Conservation (phyloP, 2,329 filamentous ascomycete species). For the Epichloe baconii region DNA sequence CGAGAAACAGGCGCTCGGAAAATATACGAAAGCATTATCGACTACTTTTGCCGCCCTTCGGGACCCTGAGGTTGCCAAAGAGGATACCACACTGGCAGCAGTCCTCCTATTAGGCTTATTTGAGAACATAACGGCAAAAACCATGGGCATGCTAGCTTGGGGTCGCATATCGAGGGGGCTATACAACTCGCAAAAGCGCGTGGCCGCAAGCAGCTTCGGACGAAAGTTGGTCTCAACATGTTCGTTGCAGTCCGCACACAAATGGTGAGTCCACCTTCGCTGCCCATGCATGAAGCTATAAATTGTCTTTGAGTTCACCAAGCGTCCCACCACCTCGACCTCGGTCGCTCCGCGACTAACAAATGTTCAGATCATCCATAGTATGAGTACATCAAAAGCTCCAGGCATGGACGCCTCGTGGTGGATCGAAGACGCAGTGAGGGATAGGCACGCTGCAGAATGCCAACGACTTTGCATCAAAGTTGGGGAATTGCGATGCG, state of each 20-base stretch:
- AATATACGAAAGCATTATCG: conserved; percentile 42
- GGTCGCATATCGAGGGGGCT: conserved; percentile 51
- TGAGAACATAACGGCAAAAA: conserved; percentile 44
- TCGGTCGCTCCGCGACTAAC: conserved; percentile 2
- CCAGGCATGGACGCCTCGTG: conserved; percentile 43
- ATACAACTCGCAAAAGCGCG: conserved; percentile 46
- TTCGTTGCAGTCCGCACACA: conserved; percentile 48
- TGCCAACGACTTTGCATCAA: conserved; percentile 41
- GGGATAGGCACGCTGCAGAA: conserved; percentile 33
- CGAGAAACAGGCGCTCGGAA: conserved; percentile 29
- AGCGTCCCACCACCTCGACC: no score
- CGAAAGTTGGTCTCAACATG: conserved; percentile 38
- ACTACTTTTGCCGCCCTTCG: conserved; percentile 39
- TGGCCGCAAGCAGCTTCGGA: conserved; percentile 40
- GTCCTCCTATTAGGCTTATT: conserved; percentile 48
- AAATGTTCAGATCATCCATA: conserved; percentile 38
- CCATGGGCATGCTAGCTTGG: conserved; percentile 44
- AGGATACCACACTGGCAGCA: conserved; percentile 46
- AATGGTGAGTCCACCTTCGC: conserved; percentile 30
- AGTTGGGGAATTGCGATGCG: conserved; percentile 41
- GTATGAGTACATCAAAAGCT: conserved; percentile 37
- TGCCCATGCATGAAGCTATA: not conserved
- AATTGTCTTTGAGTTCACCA: not conserved
- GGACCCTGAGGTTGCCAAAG: conserved; percentile 33
- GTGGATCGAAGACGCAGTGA: conserved; percentile 43